phyloP scores from a whole-genome alignment of 345 rosid genomes.

The Erodium maritimum region DNA sequence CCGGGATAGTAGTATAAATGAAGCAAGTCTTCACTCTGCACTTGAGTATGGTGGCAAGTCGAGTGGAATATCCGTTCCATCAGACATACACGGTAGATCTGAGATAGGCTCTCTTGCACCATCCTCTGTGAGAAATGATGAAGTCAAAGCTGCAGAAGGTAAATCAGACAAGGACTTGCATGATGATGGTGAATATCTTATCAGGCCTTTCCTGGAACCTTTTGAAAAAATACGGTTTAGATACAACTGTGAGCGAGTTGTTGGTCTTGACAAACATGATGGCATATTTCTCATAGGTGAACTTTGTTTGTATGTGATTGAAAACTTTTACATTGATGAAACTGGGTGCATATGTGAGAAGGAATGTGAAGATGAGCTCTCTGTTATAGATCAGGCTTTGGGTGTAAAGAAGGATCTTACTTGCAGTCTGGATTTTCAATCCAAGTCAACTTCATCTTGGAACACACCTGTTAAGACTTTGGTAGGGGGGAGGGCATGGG shows the following conservation, averaged over 20 bases:
- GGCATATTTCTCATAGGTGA: conserved; percentile 96
- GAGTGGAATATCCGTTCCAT: conserved; percentile 55
- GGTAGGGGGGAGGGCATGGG: conserved; percentile 97
- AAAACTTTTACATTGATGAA: conserved; percentile 77
- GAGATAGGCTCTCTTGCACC: conserved; percentile 72
- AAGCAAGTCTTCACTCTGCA: conserved; percentile 95
- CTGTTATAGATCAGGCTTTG: conserved; percentile 97
- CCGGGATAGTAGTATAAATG: conserved; percentile 75
- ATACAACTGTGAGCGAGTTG: conserved; percentile 93
- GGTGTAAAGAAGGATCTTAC: conserved; percentile 89
- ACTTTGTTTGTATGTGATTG: conserved; percentile 76
- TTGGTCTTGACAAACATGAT: conserved; percentile 97
- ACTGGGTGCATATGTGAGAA: conserved; percentile 89
- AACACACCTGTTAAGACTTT: conserved; percentile 43
- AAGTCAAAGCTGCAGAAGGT: conserved; percentile 44
- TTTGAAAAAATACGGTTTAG: conserved; percentile 80
- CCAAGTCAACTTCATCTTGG: conserved; percentile 81
- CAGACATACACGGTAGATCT: conserved; percentile 60
- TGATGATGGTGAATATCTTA: conserved; percentile 93
- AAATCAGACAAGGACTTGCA: conserved; percentile 75
- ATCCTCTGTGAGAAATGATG: conserved; percentile 58
- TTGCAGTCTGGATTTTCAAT: conserved; percentile 66
- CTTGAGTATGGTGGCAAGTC: conserved; percentile 83
- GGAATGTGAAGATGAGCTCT: conserved; percentile 90
- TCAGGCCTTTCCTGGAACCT: conserved; percentile 94